A percentile compares a stretch with the other conserved stretches of the same genome.
These are phyloP conservation scores for Colletotrichum abscissum DNA, from an alignment of 2,329 filamentous ascomycete species.

Conservation along the genomic window DNA sequence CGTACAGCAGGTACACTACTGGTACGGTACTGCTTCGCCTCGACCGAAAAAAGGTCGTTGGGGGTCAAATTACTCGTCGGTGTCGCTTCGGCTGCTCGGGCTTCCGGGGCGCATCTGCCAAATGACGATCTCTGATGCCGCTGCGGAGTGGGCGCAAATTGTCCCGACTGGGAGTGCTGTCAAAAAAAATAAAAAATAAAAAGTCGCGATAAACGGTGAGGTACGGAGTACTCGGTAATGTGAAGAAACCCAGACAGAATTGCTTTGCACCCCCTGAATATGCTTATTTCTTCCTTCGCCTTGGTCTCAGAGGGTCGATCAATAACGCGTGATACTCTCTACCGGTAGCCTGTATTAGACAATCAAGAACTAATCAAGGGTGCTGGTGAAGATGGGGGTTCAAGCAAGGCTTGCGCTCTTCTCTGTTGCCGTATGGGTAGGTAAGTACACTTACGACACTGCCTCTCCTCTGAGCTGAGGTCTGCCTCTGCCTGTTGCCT, in stretches of 20 bases:
- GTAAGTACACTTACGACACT: neutral
- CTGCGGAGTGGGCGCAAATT: conserved; percentile 35
- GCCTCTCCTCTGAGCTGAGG: neutral
- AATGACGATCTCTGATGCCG: conserved; percentile 36
- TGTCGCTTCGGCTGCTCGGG: conserved; percentile 31
- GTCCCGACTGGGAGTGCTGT: conserved; percentile 24
- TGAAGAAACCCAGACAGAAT: neutral
- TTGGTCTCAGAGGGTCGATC: conserved; percentile 20
- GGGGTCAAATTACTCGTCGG: conserved; percentile 7
- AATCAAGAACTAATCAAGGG: neutral
- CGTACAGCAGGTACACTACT: neutral
- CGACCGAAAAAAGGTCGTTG: conserved; percentile 11
- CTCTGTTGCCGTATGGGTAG: neutral
- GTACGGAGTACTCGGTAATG: neutral
- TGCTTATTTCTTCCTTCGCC: conserved; percentile 21
- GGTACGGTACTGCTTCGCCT: neutral
- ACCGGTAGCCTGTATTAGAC: neutral
- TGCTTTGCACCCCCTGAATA: conserved; percentile 1
- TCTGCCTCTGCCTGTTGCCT: neutral
- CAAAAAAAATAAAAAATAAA: neutral
- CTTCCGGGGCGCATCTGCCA: conserved; percentile 36
- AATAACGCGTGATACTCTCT: neutral
- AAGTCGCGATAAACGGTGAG: neutral
- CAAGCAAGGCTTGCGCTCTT: neutral
- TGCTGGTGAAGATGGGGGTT: neutral